phyloP scores from a whole-genome alignment of 2,329 filamentous ascomycete genomes.

The Ciborinia camelliae region DNA sequence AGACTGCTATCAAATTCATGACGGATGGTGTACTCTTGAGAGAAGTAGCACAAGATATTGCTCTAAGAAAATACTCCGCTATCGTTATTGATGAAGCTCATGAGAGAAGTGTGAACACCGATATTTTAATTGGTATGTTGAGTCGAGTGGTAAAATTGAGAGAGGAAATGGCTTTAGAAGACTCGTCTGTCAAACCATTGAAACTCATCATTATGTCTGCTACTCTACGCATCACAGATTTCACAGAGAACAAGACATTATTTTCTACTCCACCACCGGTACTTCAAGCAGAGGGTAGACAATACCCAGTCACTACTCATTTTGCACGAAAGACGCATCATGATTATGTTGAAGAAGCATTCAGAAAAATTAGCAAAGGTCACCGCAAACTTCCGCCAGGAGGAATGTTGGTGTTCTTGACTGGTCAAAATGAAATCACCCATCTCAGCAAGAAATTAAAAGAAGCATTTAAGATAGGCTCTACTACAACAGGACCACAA shows the following conservation, averaged over 20 bases:
- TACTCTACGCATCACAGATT: slow-evolving; percentile 84
- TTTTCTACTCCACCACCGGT: slow-evolving; percentile 79
- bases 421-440: slow-evolving; percentile 87
- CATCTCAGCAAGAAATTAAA: slow-evolving; percentile 78
- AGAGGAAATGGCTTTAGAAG: slow-evolving; percentile 68
- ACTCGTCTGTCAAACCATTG: slow-evolving; percentile 68
- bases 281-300: slow-evolving; percentile 84
- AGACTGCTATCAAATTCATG: slow-evolving; percentile 97
- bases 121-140: slow-evolving; percentile 96
- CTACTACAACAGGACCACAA: slow-evolving; percentile 55
- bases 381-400: slow-evolving; percentile 88
- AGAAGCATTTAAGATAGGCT: slow-evolving; percentile 51
- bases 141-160: slow-evolving; percentile 87
- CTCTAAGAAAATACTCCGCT: slow-evolving; percentile 83
- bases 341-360: slow-evolving; percentile 89
- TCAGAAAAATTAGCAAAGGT: slow-evolving; percentile 79
- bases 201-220: slow-evolving; percentile 99
- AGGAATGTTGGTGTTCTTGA: slow-evolving; percentile 90
- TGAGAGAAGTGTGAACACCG: slow-evolving; percentile 95
- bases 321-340: slow-evolving; percentile 78
- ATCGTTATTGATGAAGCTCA: slow-evolving; percentile 97
- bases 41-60: slow-evolving; percentile 86
- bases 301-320: slow-evolving; percentile 85
- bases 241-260: slow-evolving; percentile 77
- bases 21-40: slow-evolving; percentile 93